phyloP scores from a whole-genome alignment of 805 yeast genomes.

The Candida nitratophila region DNA sequence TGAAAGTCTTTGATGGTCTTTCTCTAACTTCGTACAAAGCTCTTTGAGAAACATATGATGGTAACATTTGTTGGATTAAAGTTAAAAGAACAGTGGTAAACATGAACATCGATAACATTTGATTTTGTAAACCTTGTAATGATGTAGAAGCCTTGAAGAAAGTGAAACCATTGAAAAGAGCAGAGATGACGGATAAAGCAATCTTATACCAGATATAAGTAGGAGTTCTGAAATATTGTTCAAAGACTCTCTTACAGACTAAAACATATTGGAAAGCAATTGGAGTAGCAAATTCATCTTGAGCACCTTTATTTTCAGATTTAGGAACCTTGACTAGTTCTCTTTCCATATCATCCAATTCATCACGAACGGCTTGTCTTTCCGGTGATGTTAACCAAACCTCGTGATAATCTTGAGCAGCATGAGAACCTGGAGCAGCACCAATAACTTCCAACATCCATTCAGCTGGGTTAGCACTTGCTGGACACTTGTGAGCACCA shows the following conservation, averaged over 20 bases:
- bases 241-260: constrained; percentile 40
- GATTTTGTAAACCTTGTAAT: constrained; percentile 66
- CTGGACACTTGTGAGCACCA: constrained; percentile 61
- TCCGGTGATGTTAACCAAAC: constrained; percentile 69
- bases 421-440: constrained; percentile 70
- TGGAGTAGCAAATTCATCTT: constrained; percentile 36
- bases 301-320: constrained; percentile 25
- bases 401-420: constrained; percentile 57
- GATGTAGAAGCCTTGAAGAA: constrained; percentile 55
- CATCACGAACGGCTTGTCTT: constrained; percentile 46
- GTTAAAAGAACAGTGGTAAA: constrained; percentile 47
- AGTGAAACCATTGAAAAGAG: constrained; percentile 60
- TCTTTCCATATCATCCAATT: constrained; percentile 48
- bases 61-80: constrained; percentile 51
- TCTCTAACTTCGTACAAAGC: constrained; percentile 62
- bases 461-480: constrained; percentile 70
- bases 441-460: constrained; percentile 85
- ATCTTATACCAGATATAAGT: constrained; percentile 48
- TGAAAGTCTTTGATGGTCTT: constrained; percentile 59
- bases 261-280: constrained; percentile 30
- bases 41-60: constrained; percentile 51
- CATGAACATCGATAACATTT: constrained; percentile 70
- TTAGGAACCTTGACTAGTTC: constrained; percentile 39
- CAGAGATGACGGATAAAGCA: constrained; percentile 41
- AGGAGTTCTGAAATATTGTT: constrained; percentile 60